phyloP scores from a whole-genome alignment of 2,329 filamentous ascomycete genomes.

The Trichoderma sp. region DNA sequence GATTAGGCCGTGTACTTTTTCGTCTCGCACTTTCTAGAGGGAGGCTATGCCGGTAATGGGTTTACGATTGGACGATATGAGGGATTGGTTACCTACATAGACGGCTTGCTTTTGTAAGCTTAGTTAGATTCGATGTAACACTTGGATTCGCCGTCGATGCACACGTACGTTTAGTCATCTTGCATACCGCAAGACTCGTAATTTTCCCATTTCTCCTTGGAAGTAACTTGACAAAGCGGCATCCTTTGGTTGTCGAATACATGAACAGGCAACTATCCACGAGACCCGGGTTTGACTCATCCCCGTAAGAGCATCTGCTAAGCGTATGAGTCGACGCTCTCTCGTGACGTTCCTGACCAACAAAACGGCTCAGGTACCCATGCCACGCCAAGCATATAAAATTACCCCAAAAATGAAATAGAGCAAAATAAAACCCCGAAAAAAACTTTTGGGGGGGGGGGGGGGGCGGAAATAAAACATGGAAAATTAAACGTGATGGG shows the following conservation, averaged over 20 bases:
- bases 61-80: conserved; percentile 4
- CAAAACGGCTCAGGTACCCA: background rate
- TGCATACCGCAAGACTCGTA: background rate
- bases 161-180: background rate
- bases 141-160: background rate
- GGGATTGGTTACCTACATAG: background rate
- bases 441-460: background rate
- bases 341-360: background rate
- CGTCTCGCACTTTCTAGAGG: background rate
- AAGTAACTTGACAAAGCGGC: background rate
- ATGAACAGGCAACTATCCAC: background rate
- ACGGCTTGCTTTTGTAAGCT: background rate
- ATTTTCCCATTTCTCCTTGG: background rate
- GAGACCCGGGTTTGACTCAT: background rate
- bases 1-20: background rate
- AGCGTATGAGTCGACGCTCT: background rate
- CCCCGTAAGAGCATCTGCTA: background rate
- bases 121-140: background rate
- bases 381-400: background rate
- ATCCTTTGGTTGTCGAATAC: background rate
- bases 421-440: background rate
- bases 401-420: background rate
- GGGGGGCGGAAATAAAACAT: background rate
- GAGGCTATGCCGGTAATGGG: conserved; percentile 11
- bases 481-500: background rate